Conservation (phyloP, 2,329 filamentous ascomycete species). For the Alternaria hordeiaustralica region DNA sequence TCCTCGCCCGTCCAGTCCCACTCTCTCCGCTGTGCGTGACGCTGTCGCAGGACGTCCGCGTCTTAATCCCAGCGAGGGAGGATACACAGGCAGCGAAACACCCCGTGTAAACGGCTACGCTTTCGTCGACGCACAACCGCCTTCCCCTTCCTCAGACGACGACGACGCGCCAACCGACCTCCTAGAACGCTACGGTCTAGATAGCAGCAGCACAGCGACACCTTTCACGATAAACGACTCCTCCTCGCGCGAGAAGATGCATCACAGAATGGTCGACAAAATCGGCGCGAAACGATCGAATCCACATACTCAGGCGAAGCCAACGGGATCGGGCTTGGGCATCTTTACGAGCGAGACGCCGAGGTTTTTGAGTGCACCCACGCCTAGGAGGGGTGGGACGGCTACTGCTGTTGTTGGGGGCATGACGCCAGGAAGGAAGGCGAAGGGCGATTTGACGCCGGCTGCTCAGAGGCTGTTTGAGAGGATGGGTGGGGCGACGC, state of each 20-base stretch:
- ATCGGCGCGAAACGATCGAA: conserved; percentile 26
- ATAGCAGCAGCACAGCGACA: conserved; percentile 14
- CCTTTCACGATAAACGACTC: conserved; percentile 79
- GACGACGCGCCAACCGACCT: conserved; percentile 49
- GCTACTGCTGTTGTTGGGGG: conserved; percentile 54
- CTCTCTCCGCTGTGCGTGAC: conserved; percentile 80
- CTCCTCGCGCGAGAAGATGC: conserved; percentile 78
- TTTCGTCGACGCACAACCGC: conserved; percentile 92
- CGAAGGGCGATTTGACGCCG: conserved; percentile 69
- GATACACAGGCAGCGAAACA: conserved; percentile 73
- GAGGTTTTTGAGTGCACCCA: conserved; percentile 75
- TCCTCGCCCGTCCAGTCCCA: conserved; percentile 73
- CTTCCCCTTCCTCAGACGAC: conserved; percentile 68
- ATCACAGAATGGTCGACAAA: conserved; percentile 68
- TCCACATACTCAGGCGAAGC: not conserved
- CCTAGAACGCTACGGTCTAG: conserved; percentile 54
- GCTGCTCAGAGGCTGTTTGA: conserved; percentile 66
- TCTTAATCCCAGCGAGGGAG: conserved; percentile 66
- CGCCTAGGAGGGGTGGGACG: conserved; percentile 63
- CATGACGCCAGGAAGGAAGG: conserved; percentile 47
- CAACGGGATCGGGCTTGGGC: conserved; percentile 29
- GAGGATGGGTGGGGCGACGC: conserved; percentile 48
- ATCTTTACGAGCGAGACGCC: conserved; percentile 54
- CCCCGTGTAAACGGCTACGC: conserved; percentile 92
- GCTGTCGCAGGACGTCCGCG: conserved; percentile 78